A percentile compares a stretch with the other conserved stretches of the same genome.
phyloP scores from a whole-genome alignment of 768 basidiomycete genomes.

The Xanthoconium stramineum region DNA sequence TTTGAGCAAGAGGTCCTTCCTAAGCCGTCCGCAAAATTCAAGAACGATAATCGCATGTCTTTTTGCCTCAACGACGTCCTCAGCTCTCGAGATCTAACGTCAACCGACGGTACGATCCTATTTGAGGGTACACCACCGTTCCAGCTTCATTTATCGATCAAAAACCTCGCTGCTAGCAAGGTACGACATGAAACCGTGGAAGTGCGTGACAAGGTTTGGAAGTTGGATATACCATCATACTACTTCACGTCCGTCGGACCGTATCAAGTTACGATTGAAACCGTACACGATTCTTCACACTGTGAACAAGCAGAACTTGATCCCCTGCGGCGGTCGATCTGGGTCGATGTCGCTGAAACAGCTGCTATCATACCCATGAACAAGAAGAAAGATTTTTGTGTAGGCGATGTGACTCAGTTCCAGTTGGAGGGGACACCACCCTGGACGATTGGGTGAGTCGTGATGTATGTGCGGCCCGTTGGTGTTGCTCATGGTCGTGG shows the following conservation, averaged over 20 bases:
- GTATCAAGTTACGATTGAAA: conserved; percentile 75
- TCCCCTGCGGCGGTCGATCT: conserved; percentile 57
- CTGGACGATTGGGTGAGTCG: conserved; percentile 77
- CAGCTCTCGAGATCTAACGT: conserved; percentile 47
- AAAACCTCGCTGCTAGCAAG: conserved; percentile 70
- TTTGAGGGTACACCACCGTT: conserved; percentile 89
- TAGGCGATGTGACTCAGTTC: conserved; percentile 87
- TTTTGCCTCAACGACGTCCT: conserved; percentile 77
- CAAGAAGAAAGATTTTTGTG: conserved; percentile 76
- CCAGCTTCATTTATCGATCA: conserved; percentile 67
- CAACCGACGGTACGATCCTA: conserved; percentile 52
- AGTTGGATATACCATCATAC: conserved; percentile 65
- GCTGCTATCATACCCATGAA: conserved; percentile 89
- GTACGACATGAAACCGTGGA: conserved; percentile 56
- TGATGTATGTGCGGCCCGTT: background rate
- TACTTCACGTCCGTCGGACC: conserved; percentile 76
- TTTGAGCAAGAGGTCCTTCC: conserved; percentile 85
- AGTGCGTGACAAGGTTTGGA: conserved; percentile 58
- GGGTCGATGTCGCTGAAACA: conserved; percentile 95
- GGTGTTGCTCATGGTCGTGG: conserved; percentile 1
- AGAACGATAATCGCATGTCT: conserved; percentile 57
- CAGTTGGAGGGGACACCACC: conserved; percentile 92
- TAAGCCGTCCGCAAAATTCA: conserved; percentile 81
- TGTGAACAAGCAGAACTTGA: conserved; percentile 76
- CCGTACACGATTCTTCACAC: conserved; percentile 72